Evolutionary conservation across 306 rosid genomes (phyloP).

Genomic region (Gillenia trifoliata): DNA sequence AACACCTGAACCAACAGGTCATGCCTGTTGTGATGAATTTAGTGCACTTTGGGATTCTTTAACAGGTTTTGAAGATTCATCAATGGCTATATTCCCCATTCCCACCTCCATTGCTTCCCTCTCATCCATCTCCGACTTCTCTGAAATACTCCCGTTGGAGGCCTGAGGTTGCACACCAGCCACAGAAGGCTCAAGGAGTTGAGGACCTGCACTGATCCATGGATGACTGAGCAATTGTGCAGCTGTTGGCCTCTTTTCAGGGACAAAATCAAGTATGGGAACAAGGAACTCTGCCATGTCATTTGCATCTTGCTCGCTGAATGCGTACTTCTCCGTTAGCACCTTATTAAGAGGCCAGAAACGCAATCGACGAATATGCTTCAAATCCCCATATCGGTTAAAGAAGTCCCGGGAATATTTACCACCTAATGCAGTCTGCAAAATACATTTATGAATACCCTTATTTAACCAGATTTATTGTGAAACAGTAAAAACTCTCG

Average conservation of each 20-base stretch:
- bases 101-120: constrained; percentile 25
- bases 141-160: constrained; percentile 2
- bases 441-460: background rate
- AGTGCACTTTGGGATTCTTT: background rate
- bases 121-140: constrained; percentile 16
- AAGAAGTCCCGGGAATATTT: constrained; percentile 81
- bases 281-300: constrained; percentile 55
- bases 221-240: constrained; percentile 73
- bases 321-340: constrained; percentile 66
- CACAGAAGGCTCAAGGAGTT: constrained; percentile 30
- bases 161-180: constrained; percentile 5
- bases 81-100: constrained; percentile 28
- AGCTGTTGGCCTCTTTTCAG: constrained; percentile 84
- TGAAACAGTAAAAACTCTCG: background rate
- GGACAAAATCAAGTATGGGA: constrained; percentile 73
- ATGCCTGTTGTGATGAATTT: background rate
- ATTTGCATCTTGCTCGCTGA: constrained; percentile 68
- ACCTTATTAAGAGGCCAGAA: constrained; percentile 84
- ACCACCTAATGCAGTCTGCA: constrained; percentile 79
- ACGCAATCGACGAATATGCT: constrained; percentile 73
- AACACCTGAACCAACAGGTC: background rate
- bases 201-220: constrained; percentile 66
- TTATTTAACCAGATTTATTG: constrained; percentile 1
- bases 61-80: constrained; percentile 15
- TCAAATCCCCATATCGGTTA: constrained; percentile 71